Evolutionary conservation across 495 filamentous ascomycete genomes (phyloP), one percentile per base, ranked within the genome.

Genomic region (Penicillium ucsense): DNA sequence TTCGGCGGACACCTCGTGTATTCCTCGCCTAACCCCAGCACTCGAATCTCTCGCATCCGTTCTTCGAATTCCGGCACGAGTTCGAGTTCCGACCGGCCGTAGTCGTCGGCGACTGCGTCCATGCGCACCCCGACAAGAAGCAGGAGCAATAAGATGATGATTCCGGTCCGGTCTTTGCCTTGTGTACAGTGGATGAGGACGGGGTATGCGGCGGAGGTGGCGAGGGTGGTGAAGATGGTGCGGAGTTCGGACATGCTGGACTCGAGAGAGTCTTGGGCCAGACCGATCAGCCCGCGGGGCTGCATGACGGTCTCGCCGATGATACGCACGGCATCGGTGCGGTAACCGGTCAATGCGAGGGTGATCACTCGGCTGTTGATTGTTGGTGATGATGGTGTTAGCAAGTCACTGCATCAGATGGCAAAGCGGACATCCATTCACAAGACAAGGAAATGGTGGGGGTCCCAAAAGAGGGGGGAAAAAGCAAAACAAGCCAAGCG

Each of bases 141-240:
- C 2, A 90, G 62, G 0, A 76, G 54, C 12, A 94, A 68, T 8
- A 82, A 63, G n/a, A 87, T 63, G 27, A 86, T 68, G 3, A 92
- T 67, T 0, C 89, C 89, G 0, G 88, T 92, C 0, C 87, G 78
- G 59, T 94, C 89, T 56, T 95, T 95, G 34, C 89, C 89, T 58
- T 92, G 86, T 3, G 87, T 89, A 66, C 89, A 94, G 68, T 92
- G 88, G 4, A 90, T 58, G 3, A 91, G 59, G 4, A 80, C 49
- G 0, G 86, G 86, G 36, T 82, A 82, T 10, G 72, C 64, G 3
- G 53, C 48, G 4, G 67, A 52, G 4, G 69, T 52, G 6, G 71
- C 68, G 32, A 79, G 61, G 7, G 78, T 42, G 4, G 75, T 69
- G 38, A 84, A 80, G 6, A 78, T 55, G 29, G 76, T 58, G 5